phyloP scores from a whole-genome alignment of 1,284 basidiomycete genomes.

The Puccinia brachypodii region DNA sequence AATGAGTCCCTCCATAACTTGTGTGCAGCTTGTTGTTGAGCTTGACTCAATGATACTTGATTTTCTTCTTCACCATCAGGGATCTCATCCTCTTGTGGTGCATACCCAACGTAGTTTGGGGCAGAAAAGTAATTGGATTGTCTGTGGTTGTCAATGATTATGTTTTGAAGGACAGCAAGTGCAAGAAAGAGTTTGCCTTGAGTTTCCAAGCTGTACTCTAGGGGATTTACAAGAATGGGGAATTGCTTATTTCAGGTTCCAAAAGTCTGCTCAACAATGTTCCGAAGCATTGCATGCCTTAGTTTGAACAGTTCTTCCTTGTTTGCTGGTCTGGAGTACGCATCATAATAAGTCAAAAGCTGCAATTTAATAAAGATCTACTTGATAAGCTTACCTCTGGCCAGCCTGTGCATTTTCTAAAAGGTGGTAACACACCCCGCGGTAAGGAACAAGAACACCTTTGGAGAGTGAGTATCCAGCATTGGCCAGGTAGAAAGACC shows the following conservation, averaged over 20 bases:
- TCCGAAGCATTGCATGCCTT: conserved; percentile 44
- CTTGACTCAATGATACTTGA: background rate
- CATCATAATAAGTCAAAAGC: background rate
- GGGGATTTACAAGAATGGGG: background rate
- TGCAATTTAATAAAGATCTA: background rate
- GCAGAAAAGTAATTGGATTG: background rate
- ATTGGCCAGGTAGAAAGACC: conserved; percentile 59
- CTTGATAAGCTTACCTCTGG: background rate
- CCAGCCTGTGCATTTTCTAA: conserved; percentile 47
- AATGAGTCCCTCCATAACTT: background rate
- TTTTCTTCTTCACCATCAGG: background rate
- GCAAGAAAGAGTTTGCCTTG: conserved; percentile 7
- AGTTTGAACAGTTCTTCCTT: conserved; percentile 49
- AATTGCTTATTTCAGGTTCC: conserved; percentile 45
- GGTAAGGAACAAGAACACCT: conserved; percentile 54
- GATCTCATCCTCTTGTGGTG: background rate
- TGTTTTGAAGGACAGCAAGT: conserved; percentile 1
- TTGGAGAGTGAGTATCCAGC: conserved; percentile 58
- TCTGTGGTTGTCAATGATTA: background rate
- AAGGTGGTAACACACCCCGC: conserved; percentile 51
- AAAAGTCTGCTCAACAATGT: conserved; percentile 49
- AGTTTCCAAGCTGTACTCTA: conserved; percentile 9
- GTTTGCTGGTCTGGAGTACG: conserved; percentile 36
- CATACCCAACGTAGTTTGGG: background rate
- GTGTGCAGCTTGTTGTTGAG: background rate